Evolutionary conservation across 495 filamentous ascomycete genomes (phyloP).

Genomic region (Penicillium samsonianum): DNA sequence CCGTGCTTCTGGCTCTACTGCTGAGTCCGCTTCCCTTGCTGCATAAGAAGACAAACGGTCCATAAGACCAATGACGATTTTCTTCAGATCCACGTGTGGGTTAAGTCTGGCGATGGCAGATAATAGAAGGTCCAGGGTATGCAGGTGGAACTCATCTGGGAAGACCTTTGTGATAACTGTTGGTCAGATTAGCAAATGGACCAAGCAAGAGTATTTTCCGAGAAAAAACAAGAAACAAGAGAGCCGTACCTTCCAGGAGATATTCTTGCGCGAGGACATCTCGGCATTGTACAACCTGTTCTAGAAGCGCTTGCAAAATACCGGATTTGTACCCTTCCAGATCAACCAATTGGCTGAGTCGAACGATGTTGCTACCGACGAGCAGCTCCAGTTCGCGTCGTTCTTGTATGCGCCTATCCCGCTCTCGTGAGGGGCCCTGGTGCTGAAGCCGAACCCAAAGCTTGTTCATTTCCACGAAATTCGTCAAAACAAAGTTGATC

Average conservation of each 20-base stretch:
- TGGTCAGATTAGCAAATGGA: slow-evolving; percentile 24
- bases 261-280: slow-evolving; percentile 98
- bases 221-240: neutral
- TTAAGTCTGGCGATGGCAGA: slow-evolving; percentile 89
- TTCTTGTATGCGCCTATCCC: slow-evolving; percentile 90
- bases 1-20: slow-evolving; percentile 69
- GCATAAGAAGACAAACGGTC: slow-evolving; percentile 92
- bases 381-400: slow-evolving; percentile 91
- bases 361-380: slow-evolving; percentile 92
- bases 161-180: slow-evolving; percentile 97
- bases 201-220: neutral
- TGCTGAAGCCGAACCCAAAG: slow-evolving; percentile 97
- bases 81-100: slow-evolving; percentile 95
- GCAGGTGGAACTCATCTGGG: slow-evolving; percentile 96
- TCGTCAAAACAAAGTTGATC: slow-evolving; percentile 94
- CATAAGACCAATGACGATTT: slow-evolving; percentile 97
- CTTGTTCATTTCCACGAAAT: slow-evolving; percentile 99
- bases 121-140: slow-evolving; percentile 91
- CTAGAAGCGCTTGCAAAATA: slow-evolving; percentile 84
- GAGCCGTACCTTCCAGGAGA: slow-evolving; percentile 71
- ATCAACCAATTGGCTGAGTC: slow-evolving; percentile 94
- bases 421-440: slow-evolving; percentile 92
- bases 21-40: slow-evolving; percentile 79
- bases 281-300: slow-evolving; percentile 96
- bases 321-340: slow-evolving; percentile 88